Evolutionary conservation across 352 stramenopile genomes (phyloP), one percentile per base, ranked within the genome.

Genomic region (Bremia lactucae): DNA sequence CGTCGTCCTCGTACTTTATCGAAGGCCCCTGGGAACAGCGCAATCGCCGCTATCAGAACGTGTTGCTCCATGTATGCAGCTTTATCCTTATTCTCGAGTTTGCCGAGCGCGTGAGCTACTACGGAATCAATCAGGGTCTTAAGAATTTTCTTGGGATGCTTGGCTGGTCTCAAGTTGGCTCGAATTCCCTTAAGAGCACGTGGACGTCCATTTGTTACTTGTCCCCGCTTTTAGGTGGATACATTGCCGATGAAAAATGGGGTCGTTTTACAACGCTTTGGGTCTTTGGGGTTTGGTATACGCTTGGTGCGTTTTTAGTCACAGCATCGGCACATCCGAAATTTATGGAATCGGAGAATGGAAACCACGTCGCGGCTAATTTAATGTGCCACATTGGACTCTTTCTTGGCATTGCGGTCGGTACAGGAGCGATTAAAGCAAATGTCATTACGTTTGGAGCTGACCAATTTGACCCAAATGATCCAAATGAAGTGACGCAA

Each of bases 61-160:
- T 91, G 2, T 46, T 93, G 39, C 63, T 90, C 2, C 72, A 88
- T 39, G 81, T 93, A 8, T 91, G 76, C 52, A 80, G 69, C 34
- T 90, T 88, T 59, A 90, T 93, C 42, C 59, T 93, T 16, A 80
- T 89, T 40, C 72, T 93, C 57, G 81, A 93, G 53, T 85, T 91
- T 33, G 69, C 74, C 4, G 78, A 91, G 51, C 73, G 78, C 16
- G 59, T 88, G 39, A 90, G 78, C 33, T 94, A 91, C 51, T 94
- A 90, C 31, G 79, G 78, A 29, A 91, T 94, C 52, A 91, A 91
- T 48, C 78, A 91, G 40, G 78, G 74, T 0, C 64, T 91, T 23
- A 89, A 90, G 65, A 91, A 94, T 59, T 94, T 80, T 47, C 81
- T 93, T 67, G 72, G 72, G 36, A 67, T 69, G 6, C 49, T 93